A percentile compares a stretch with the other conserved stretches of the same genome.
These are phyloP conservation scores for Marchantia paleacea DNA, from an alignment of 225 moss, liverwort and hornwort genomes.

Conservation along the genomic window DNA sequence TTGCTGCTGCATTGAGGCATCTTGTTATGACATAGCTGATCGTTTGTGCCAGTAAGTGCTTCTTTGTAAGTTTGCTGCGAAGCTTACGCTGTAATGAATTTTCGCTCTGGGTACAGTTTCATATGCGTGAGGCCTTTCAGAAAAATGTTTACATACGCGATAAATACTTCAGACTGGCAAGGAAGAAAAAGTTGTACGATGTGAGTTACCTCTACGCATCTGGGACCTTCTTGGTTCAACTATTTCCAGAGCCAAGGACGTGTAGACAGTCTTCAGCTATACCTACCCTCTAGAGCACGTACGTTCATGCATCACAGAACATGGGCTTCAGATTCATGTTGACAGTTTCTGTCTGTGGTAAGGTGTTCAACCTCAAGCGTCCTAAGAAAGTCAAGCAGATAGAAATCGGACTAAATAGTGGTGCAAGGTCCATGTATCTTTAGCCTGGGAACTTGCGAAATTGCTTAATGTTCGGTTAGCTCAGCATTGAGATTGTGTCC, in stretches of 20 bases:
- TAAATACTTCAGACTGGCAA: conserved; percentile 42
- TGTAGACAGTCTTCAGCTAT: no score
- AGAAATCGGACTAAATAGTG: background rate
- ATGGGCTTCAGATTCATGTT: background rate
- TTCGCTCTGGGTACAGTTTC: conserved; percentile 21
- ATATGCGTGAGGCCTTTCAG: conserved; percentile 39
- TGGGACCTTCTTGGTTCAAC: background rate
- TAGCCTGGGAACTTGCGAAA: background rate
- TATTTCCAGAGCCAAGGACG: no score
- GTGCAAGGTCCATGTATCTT: background rate
- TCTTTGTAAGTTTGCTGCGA: background rate
- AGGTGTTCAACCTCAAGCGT: background rate
- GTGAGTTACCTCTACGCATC: conserved; percentile 19
- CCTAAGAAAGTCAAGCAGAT: background rate
- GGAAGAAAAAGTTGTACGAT: conserved; percentile 40
- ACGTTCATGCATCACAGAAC: background rate
- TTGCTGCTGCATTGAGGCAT: background rate
- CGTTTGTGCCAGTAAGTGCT: background rate
- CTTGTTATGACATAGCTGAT: background rate
- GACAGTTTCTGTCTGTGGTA: background rate
- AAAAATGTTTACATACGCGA: conserved; percentile 38
- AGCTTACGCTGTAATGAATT: background rate
- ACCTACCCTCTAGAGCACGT: background rate
- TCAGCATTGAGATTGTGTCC: background rate
- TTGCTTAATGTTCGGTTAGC: background rate